A percentile compares a stretch with the other conserved stretches of the same genome.
Conservation (phyloP, 768 basidiomycete species). For the Pleurotus tuber-regium region DNA sequence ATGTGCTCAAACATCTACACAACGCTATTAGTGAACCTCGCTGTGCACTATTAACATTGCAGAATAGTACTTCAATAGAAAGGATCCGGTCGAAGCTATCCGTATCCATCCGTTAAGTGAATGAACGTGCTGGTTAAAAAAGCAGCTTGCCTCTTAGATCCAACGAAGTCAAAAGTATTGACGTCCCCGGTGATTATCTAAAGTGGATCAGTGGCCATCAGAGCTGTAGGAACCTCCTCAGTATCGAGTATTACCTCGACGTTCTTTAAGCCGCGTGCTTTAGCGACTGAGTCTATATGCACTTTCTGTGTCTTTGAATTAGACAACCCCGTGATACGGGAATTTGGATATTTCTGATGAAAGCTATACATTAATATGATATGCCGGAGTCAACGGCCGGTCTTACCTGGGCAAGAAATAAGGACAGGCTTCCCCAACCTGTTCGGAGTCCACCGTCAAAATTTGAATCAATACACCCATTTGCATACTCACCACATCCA, state of each 20-base stretch:
- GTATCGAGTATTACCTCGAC: conserved; percentile 50
- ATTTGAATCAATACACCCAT: neutral
- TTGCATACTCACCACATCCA: conserved; percentile 52
- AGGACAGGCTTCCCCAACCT: conserved; percentile 73
- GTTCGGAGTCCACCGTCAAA: neutral
- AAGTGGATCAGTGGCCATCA: too few species aligned
- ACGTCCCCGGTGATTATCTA: conserved; percentile 71
- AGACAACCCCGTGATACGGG: conserved; percentile 60
- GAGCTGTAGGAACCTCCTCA: too few species aligned
- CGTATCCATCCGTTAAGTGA: neutral
- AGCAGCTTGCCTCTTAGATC: conserved; percentile 36
- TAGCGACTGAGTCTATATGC: conserved; percentile 54
- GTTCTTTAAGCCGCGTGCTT: conserved; percentile 49
- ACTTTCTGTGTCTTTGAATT: conserved; percentile 68
- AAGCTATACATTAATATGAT: neutral
- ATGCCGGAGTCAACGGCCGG: neutral
- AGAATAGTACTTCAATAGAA: conserved; percentile 54
- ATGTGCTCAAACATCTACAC: conserved; percentile 71
- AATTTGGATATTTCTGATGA: conserved; percentile 63
- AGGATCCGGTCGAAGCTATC: conserved; percentile 67
- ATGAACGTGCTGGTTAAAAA: neutral
- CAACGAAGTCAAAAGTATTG: conserved; percentile 57
- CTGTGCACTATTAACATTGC: neutral
- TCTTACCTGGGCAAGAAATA: conserved; percentile 58
- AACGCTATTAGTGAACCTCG: neutral